A percentile compares a stretch with the other conserved stretches of the same genome.
These are phyloP conservation scores for Mucor piriformis DNA, from an alignment of 371 early-diverging fungal genomes.

Conservation along the genomic window DNA sequence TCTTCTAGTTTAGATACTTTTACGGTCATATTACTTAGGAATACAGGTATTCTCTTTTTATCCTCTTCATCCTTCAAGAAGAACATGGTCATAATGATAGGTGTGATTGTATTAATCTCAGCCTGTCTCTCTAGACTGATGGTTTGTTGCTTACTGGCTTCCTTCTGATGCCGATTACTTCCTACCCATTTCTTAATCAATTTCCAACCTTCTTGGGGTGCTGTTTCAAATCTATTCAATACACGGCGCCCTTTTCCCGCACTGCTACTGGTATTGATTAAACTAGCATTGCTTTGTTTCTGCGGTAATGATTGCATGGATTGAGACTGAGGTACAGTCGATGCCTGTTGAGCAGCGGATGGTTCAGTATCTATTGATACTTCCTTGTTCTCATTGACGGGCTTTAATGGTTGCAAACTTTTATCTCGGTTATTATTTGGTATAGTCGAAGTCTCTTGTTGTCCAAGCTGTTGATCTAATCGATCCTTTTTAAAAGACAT, in stretches of 20 bases:
- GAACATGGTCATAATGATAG: slow-evolving; percentile 24
- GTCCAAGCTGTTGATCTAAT: neutral
- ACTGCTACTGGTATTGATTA: neutral
- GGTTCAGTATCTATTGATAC: too few species aligned
- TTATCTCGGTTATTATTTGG: slow-evolving; percentile 1
- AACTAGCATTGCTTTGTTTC: neutral
- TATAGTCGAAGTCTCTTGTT: neutral
- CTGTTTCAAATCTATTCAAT: slow-evolving; percentile 21
- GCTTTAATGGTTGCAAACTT: neutral
- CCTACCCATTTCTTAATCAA: slow-evolving; percentile 22
- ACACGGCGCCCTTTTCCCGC: neutral
- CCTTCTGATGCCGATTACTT: neutral
- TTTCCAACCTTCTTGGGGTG: slow-evolving; percentile 24
- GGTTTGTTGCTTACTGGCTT: neutral
- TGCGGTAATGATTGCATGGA: neutral
- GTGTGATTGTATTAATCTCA: slow-evolving; percentile 29
- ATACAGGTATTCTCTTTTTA: slow-evolving; percentile 31
- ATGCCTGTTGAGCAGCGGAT: neutral
- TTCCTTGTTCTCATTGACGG: neutral
- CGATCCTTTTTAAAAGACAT: neutral
- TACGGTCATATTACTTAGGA: slow-evolving; percentile 27
- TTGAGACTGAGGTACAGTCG: neutral
- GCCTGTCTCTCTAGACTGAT: slow-evolving; percentile 18
- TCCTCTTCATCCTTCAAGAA: slow-evolving; percentile 33
- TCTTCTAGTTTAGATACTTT: slow-evolving; percentile 17